Percentiles rank a stretch among this genome's conserved stretches.
phyloP scores from a whole-genome alignment of 192 early-diverging fungal genomes.

The Coemansia sp. region DNA sequence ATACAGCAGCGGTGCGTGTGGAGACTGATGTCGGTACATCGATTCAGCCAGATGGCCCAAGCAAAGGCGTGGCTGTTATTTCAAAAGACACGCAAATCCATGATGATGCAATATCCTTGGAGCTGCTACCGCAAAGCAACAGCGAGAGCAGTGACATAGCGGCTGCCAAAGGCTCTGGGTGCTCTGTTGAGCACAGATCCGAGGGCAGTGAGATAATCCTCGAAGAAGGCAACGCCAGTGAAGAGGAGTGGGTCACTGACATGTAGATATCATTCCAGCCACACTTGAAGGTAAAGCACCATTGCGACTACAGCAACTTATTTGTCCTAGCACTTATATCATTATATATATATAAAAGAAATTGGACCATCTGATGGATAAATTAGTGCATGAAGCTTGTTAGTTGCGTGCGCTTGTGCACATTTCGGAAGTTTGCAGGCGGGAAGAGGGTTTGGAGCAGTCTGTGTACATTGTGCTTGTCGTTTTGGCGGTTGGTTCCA shows the following conservation, averaged over 20 bases:
- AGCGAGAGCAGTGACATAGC: conserved; percentile 17
- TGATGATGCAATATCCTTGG: not conserved
- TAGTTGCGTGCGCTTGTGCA: conserved; percentile 46
- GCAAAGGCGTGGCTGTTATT: not conserved
- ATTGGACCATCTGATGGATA: not conserved
- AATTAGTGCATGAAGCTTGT: conserved; percentile 27
- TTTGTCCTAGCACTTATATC: too few relatives aligned
- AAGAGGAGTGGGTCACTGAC: conserved; percentile 50
- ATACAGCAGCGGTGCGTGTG: not conserved
- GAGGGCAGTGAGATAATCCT: conserved; percentile 27
- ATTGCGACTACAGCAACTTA: too few relatives aligned
- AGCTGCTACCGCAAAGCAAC: conserved; percentile 16
- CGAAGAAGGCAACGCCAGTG: conserved; percentile 18
- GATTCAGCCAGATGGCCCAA: not conserved
- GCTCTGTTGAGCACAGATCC: conserved; percentile 11
- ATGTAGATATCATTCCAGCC: conserved; percentile 10
- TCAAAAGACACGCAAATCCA: not conserved
- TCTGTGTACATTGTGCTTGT: conserved; percentile 26
- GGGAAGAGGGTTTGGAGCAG: conserved; percentile 40
- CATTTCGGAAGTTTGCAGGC: conserved; percentile 44
- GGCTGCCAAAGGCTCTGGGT: not conserved
- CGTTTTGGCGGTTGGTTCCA: not conserved
- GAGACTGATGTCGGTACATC: not conserved
- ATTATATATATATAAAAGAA: not conserved
- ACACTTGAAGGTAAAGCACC: not conserved